Evolutionary conservation across 257 asterid genomes (phyloP).

Genomic region (Ilex asprella): DNA sequence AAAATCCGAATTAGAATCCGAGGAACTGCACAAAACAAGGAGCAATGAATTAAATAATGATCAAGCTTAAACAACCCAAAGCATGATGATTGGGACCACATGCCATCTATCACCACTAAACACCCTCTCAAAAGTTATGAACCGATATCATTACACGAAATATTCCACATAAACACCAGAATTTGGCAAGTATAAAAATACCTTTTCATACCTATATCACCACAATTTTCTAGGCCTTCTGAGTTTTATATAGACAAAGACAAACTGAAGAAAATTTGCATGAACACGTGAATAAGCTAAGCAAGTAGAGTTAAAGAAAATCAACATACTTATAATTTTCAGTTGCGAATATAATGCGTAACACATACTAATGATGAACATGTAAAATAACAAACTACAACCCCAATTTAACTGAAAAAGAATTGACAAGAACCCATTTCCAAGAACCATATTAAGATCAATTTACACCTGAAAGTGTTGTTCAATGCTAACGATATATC

Average conservation of each 20-base stretch:
- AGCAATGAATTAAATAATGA: background rate
- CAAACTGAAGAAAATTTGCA: too few relatives aligned
- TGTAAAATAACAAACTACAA: background rate
- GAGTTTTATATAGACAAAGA: too few relatives aligned
- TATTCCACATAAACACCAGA: too few relatives aligned
- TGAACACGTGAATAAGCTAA: too few relatives aligned
- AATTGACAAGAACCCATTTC: background rate
- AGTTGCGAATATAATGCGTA: background rate
- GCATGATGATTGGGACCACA: background rate
- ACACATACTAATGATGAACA: background rate
- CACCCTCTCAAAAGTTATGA: background rate
- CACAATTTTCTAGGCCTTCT: too few relatives aligned
- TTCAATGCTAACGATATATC: constrained; percentile 11
- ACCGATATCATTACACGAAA: background rate
- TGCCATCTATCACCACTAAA: background rate
- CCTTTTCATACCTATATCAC: too few relatives aligned
- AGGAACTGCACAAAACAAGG: constrained; percentile 22
- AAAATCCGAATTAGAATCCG: constrained; percentile 9
- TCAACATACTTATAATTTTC: too few relatives aligned
- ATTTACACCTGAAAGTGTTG: constrained; percentile 24
- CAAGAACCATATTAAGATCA: constrained; percentile 19
- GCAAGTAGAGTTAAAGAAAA: too few relatives aligned
- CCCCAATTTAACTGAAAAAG: constrained; percentile 6
- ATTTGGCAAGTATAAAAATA: too few relatives aligned
- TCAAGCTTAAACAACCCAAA: constrained; percentile 1